Base-by-base conservation (phyloP, 805 yeast genomes). In the Suhomyces sp. region DNA sequence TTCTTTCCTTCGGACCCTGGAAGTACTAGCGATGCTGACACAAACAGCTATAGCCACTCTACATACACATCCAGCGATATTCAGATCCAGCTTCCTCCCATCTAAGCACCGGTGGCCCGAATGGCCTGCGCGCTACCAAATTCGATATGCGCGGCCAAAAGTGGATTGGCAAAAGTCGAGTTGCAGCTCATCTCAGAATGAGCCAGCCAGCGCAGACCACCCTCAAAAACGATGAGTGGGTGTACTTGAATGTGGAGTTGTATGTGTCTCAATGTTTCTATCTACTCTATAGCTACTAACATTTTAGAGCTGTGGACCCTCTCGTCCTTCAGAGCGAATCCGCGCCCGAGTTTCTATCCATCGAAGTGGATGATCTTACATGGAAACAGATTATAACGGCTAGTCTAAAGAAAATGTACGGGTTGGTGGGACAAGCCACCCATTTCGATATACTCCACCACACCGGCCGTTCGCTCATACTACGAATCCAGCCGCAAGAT, bases 401-500 rank as follows among this genome's bases (percentile, higher is more conserved):
- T 13, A 48, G 57, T 44, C 39, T 61, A 43, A 51, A 44, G 35
- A 56, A 56, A n/a, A 44, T 53, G 40, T 54, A 61, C 31, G 65
- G 63, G 3, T 8, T 57, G 41, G 49, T 61, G 12, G 65, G 63
- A 15, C 63, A 59, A 35, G 49, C 63, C 6, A 20, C 59, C 24
- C 57, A 52, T 29, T 58, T 53, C 22, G 63, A 61, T 39, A 25
- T 61, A 6, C 39, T 60, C 25, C 60, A 57, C 22, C 43, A 40
- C 41, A 37, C 24, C 12, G 48, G 46, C 3, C 51, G 48, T 22
- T 10, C 25, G 9, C 51, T 63, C 49, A 50, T 66, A 8, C 47
- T 74, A n/a, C 60, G 70, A 52, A 58, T 71, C 24, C 64, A 68
- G 48, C 43, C 49, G 1, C 65, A 63, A 17, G 78, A 75, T 52